These are phyloP conservation scores for Sporothrix humicola DNA, from an alignment of 2,329 filamentous ascomycete species.

Conservation along the genomic window DNA sequence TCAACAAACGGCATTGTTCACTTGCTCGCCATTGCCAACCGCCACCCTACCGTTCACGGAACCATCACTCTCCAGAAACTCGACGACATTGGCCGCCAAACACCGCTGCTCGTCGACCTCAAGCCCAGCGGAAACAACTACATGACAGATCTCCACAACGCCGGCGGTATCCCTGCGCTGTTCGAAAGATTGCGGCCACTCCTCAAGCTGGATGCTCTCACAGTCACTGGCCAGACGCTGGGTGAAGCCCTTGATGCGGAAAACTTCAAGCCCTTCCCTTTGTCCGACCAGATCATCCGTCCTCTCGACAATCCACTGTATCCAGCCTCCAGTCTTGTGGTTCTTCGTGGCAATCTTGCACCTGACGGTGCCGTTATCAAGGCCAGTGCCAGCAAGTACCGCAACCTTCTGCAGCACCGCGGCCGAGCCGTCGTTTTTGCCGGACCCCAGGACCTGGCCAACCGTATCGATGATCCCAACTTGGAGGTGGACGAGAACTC, in stretches of 20 bases:
- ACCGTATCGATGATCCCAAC: slow-evolving; percentile 60
- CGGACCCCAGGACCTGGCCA: slow-evolving; percentile 76
- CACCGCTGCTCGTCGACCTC: slow-evolving; percentile 81
- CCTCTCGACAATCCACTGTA: slow-evolving; percentile 71
- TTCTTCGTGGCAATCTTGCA: slow-evolving; percentile 82
- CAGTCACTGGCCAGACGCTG: slow-evolving; percentile 83
- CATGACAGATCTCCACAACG: slow-evolving; percentile 89
- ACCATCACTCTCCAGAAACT: slow-evolving; percentile 61
- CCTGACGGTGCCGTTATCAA: slow-evolving; percentile 86
- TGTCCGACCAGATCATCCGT: slow-evolving; percentile 59
- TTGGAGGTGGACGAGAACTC: slow-evolving; percentile 66
- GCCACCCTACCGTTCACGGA: slow-evolving; percentile 68
- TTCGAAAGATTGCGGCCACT: slow-evolving; percentile 78
- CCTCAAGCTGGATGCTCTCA: slow-evolving; percentile 76
- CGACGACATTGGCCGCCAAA: slow-evolving; percentile 76
- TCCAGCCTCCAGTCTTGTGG: slow-evolving; percentile 76
- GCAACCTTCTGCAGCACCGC: slow-evolving; percentile 55
- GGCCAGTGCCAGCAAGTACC: slow-evolving; percentile 84
- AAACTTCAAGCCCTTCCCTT: slow-evolving; percentile 60
- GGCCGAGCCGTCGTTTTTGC: slow-evolving; percentile 68
- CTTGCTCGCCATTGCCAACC: slow-evolving; percentile 81
- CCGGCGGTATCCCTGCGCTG: slow-evolving; percentile 83
- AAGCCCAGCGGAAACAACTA: slow-evolving; percentile 87
- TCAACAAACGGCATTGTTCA: slow-evolving; percentile 87
- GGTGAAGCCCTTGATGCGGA: slow-evolving; percentile 76